Percentiles rank a stretch among this genome's conserved stretches.
These are phyloP conservation scores for Kodamaea alishanica DNA, from an alignment of 1,139 yeast genomes.

Conservation along the genomic window DNA sequence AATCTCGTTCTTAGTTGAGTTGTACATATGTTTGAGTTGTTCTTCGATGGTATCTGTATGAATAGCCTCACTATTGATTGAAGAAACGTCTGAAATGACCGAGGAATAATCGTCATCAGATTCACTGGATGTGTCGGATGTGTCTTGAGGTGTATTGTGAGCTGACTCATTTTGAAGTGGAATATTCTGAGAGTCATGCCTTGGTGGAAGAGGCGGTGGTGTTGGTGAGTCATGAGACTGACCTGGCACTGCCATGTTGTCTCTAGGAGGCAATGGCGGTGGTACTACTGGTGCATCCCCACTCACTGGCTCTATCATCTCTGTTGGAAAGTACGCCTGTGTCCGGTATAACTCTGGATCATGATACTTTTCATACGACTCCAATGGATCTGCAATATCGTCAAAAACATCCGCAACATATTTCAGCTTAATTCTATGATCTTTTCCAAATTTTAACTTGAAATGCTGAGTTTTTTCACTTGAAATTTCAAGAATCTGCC, in stretches of 20 bases:
- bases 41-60: slow-evolving; percentile 21
- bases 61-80: slow-evolving; percentile 23
- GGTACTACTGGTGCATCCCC: slow-evolving; percentile 15
- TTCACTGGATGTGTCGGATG: slow-evolving; percentile 19
- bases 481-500: too few relatives aligned
- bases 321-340: slow-evolving; percentile 32
- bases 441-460: too few relatives aligned
- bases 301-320: slow-evolving; percentile 19
- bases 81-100: slow-evolving; percentile 15
- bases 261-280: slow-evolving; percentile 24
- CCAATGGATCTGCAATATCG: slow-evolving; percentile 30
- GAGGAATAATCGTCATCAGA: slow-evolving; percentile 16
- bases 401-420: slow-evolving; percentile 6
- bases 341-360: slow-evolving; percentile 26
- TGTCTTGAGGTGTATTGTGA: slow-evolving; percentile 11
- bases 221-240: slow-evolving; percentile 3
- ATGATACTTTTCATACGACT: slow-evolving; percentile 27
- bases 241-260: background rate
- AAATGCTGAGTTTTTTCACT: too few relatives aligned
- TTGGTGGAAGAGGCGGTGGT: slow-evolving; percentile 8
- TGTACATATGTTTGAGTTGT: slow-evolving; percentile 30
- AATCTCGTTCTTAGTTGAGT: slow-evolving; percentile 35
- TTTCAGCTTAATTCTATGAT: too few relatives aligned
- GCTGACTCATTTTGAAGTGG: background rate
- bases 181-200: background rate